A percentile compares a stretch with the other conserved stretches of the same genome.
phyloP scores from a whole-genome alignment of 2,329 filamentous ascomycete genomes.

The Monilinia fructicola region DNA sequence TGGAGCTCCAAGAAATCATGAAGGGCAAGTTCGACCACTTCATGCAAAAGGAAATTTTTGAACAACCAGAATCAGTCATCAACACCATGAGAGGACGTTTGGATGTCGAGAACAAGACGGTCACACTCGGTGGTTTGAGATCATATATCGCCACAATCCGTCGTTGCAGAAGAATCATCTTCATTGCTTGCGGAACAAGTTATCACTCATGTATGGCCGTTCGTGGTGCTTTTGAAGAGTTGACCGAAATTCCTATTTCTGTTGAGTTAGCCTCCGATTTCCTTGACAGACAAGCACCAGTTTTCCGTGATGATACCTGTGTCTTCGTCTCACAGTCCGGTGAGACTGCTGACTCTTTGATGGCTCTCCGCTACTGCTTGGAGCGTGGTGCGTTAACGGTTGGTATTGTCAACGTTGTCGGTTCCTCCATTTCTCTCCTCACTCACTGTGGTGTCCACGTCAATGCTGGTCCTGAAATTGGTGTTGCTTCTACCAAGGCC shows the following conservation, averaged over 20 bases:
- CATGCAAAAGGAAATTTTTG: constrained; percentile 99
- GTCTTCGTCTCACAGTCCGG: constrained; percentile 99
- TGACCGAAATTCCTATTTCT: constrained; percentile 95
- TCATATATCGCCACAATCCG: constrained; percentile 97
- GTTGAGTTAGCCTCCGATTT: constrained; percentile 98
- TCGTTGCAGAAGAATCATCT: constrained; percentile 94
- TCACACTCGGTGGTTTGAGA: constrained; percentile 91
- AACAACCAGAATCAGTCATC: constrained; percentile 98
- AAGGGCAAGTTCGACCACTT: constrained; percentile 99
- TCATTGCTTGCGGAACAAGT: constrained; percentile 97
- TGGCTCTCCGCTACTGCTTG: constrained; percentile 96
- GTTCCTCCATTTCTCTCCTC: constrained; percentile 96
- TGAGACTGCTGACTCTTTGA: constrained; percentile 95
- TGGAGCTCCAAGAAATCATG: constrained; percentile 99
- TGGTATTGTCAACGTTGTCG: constrained; percentile 97
- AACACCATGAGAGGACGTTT: constrained; percentile 99
- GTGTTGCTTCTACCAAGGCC: constrained; percentile 98
- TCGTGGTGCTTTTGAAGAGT: constrained; percentile 93
- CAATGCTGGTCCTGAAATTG: constrained; percentile 97
- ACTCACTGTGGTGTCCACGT: constrained; percentile 99
- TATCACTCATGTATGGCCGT: constrained; percentile 99
- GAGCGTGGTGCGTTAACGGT: constrained; percentile 97
- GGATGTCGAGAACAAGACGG: constrained; percentile 87
- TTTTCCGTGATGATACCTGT: constrained; percentile 99
- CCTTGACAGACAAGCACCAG: constrained; percentile 91